phyloP scores from a whole-genome alignment of 225 moss, liverwort and hornwort genomes.

The Sphagnum tenellum region DNA sequence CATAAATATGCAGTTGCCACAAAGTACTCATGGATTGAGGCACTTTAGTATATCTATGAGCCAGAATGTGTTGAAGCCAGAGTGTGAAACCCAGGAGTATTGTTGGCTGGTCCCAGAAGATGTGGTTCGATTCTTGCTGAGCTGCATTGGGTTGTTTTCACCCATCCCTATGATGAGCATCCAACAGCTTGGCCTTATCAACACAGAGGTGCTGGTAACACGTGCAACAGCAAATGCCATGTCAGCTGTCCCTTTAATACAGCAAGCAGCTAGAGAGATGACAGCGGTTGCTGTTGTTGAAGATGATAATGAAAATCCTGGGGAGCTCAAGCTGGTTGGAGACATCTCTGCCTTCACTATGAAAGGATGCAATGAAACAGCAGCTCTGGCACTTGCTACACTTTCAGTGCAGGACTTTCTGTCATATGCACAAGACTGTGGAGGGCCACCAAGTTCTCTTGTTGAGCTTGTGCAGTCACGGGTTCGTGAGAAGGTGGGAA shows the following conservation, averaged over 20 bases:
- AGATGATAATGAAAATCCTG: not conserved
- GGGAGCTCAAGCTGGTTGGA: slow-evolving; percentile 29
- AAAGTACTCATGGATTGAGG: not conserved
- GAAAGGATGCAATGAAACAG: slow-evolving; percentile 35
- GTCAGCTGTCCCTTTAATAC: slow-evolving; percentile 24
- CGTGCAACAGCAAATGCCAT: slow-evolving; percentile 24
- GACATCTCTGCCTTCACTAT: slow-evolving; percentile 57
- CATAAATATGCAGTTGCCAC: slow-evolving; percentile 5
- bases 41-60: not conserved
- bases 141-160: slow-evolving; percentile 51
- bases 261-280: slow-evolving; percentile 48
- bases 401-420: slow-evolving; percentile 52
- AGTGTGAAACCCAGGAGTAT: slow-evolving; percentile 23
- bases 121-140: slow-evolving; percentile 47
- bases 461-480: slow-evolving; percentile 24
- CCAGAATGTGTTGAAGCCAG: not conserved
- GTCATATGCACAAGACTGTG: slow-evolving; percentile 26
- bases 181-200: slow-evolving; percentile 47
- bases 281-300: slow-evolving; percentile 59
- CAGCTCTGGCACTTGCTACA: slow-evolving; percentile 50
- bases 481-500: slow-evolving; percentile 11
- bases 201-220: slow-evolving; percentile 36
- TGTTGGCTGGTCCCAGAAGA: slow-evolving; percentile 73
- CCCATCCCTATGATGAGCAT: slow-evolving; percentile 69
- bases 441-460: slow-evolving; percentile 21